Evolutionary conservation across 352 stramenopile genomes (phyloP), one percentile per base, ranked within the genome.

Genomic region (Lagenidium giganteum): DNA sequence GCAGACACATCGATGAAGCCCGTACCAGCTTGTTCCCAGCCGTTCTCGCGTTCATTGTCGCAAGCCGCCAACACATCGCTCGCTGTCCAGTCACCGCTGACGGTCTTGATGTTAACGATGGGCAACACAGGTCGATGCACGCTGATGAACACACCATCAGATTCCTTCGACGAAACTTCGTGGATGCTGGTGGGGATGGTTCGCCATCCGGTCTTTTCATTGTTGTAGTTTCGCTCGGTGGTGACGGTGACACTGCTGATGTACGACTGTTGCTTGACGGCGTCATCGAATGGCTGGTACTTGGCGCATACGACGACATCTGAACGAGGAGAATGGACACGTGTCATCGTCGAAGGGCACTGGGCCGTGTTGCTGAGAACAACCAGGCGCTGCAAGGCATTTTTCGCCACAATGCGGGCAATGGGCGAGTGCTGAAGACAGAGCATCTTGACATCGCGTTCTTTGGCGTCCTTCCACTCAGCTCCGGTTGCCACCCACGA

Each of bases 141-240:
- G 43, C 67, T 75, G 3, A 70, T 18, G 25, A 61, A 79, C 1
- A 66, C 56, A 5, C 67, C 47, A 20, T 41, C 25, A 18, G 25
- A 32, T 35, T 38, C 57, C 26, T 39, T 42, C 22, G 5, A 5
- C 7, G 45, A 47, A 1, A 48, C 38, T 16, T 55, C 47, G 36
- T 56, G 60, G 39, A 29, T 17, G 22, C 36, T 29, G 8, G 21
- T 43, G 11, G 17, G n/a, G n/a, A 42, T 27, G 3, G 41, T 51
- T 9, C 16, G 25, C 49, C 49, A 57, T 1, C 49, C 49, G 5
- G 40, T 25, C 0, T 47, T 23, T 1, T 32, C 18, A 21, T 27
- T 24, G 27, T 30, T 40, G 20, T 40, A 45, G 4, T 8, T 40
- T 1, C 7, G 12, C 16, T 46, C 41, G 3, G 20, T 7, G 8